phyloP scores from a whole-genome alignment of 257 asterid genomes.

The Cinchona pubescens region DNA sequence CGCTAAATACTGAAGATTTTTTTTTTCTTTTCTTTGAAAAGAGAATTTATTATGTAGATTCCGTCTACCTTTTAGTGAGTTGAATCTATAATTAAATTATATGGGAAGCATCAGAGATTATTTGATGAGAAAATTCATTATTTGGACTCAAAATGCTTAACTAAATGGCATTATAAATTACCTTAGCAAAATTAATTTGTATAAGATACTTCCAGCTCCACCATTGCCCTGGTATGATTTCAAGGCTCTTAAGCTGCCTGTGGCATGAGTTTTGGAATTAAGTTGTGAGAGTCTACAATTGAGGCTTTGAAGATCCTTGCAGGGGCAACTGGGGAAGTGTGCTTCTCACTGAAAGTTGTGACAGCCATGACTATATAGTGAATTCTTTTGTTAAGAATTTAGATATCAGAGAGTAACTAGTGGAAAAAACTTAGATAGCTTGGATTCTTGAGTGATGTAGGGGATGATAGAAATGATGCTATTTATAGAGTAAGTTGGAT shows the following conservation, averaged over 20 bases:
- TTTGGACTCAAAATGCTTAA: neutral
- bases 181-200: constrained; percentile 21
- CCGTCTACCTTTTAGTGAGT: too few species aligned
- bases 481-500: neutral
- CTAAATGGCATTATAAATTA: neutral
- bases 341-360: constrained; percentile 18
- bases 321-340: constrained; percentile 24
- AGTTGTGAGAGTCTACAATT: constrained; percentile 25
- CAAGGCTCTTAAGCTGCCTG: constrained; percentile 28
- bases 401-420: neutral
- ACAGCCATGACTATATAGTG: constrained; percentile 23
- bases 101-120: too few species aligned
- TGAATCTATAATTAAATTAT: too few species aligned
- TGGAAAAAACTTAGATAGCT: neutral
- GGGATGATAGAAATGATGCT: neutral
- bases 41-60: too few species aligned
- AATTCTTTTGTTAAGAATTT: neutral
- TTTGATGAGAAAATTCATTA: too few species aligned
- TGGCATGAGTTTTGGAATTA: constrained; percentile 30
- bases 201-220: constrained; percentile 26
- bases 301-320: constrained; percentile 31
- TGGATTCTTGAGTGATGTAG: neutral
- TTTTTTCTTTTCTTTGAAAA: too few species aligned
- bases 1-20: too few species aligned
- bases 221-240: constrained; percentile 25